Conservation (phyloP, 2,329 filamentous ascomycete species). For the Cladosporium phlei region DNA sequence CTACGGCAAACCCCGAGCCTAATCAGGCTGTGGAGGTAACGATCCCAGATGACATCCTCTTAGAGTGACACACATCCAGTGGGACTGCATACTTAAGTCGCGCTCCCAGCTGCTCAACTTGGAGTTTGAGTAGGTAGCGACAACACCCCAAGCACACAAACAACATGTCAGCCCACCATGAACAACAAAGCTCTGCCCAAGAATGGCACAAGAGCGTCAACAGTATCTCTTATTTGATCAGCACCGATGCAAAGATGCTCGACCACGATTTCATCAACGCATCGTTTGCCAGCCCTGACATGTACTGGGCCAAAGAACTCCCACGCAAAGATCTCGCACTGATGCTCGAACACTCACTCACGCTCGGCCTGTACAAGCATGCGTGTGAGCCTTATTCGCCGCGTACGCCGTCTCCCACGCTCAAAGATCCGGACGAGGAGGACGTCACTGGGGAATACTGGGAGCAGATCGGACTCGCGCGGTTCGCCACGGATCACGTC, state of each 20-base stretch:
- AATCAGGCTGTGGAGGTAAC: too few species aligned
- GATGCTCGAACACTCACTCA: conserved; percentile 25
- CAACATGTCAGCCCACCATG: too few species aligned
- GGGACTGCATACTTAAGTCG: too few species aligned
- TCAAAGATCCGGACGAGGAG: conserved; percentile 11
- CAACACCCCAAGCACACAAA: too few species aligned
- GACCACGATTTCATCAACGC: conserved; percentile 25
- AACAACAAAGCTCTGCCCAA: too few species aligned
- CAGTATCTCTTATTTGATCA: conserved; percentile 17
- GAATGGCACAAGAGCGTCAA: conserved; percentile 4
- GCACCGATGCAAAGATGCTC: conserved; percentile 17
- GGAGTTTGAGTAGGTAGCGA: too few species aligned
- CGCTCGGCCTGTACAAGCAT: conserved; percentile 25
- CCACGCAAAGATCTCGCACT: conserved; percentile 16
- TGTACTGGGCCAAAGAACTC: conserved; percentile 28
- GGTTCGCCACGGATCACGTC: conserved; percentile 26
- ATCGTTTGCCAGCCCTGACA: conserved; percentile 26
- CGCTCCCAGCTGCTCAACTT: too few species aligned
- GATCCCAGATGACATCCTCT: too few species aligned
- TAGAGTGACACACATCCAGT: too few species aligned
- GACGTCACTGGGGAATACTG: conserved; percentile 10
- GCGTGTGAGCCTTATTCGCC: conserved; percentile 22
- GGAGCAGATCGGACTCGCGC: conserved; percentile 26
- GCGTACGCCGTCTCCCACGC: conserved; percentile 21
- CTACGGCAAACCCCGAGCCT: too few species aligned